Base-by-base conservation (phyloP, 1,284 basidiomycete genomes). In the Boletus holoroseus region DNA sequence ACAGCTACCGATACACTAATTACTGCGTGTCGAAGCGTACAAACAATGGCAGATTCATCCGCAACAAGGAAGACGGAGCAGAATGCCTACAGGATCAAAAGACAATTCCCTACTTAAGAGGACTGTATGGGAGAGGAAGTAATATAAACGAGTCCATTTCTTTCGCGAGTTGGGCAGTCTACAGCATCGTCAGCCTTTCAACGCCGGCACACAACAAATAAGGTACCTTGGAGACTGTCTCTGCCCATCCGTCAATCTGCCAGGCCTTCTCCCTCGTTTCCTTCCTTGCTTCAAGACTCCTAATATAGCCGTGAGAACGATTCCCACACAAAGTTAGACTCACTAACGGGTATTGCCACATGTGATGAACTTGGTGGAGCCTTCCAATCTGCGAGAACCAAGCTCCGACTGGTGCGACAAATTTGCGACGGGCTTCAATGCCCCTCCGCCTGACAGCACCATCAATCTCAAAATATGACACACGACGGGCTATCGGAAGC, bases 301-400 rank as follows among this genome's bases (percentile, higher is more conserved):
- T 91, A 55, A 34, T 41, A 22, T 41, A 40, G 24, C 7, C 32
- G 40, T 67, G 49, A 62, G 57, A 54, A 49, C 12, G 11, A 24
- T 44, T 46, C 47, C n/a, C 30, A 38, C 26, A 11, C 45, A 50
- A 26, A 13, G 11, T 38, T 43, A 51, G 54, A 53, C 18, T 41
- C 46, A 76, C 88, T 64, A 61, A 91, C 87, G 85, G 82, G 67
- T 93, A 94, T 71, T 94, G 91, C 93, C 92, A 95, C 71, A 95
- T 78, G 71, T 95, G 92, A 66, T 94, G 88, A 16, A 94, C 91
- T 62, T 91, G 82, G 69, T 95, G 91, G 47, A 95, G 74, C 49
- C 86, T 79, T 39, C 94, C 94, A 40, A 94, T 78, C 71, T 96
- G 94, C 38, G 88, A 86, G 71, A 94, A 96, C 90, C 92, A 96